Percentiles rank a stretch among this genome's conserved stretches.
These are phyloP conservation scores for Capsella rubella DNA, from an alignment of 441 rosid genomes.

Conservation along the genomic window DNA sequence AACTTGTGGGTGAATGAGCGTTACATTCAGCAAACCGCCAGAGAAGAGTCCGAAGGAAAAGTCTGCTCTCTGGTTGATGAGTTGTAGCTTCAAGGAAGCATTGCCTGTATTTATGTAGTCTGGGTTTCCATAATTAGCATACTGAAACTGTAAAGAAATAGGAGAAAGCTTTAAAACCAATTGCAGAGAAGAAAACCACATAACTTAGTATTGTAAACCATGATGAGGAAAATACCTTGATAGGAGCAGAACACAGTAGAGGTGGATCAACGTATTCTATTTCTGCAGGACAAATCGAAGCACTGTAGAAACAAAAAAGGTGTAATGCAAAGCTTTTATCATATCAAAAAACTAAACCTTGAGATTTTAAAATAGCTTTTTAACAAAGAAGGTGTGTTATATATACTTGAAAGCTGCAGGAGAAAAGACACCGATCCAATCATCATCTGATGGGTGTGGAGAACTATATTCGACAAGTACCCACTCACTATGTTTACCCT, in stretches of 20 bases:
- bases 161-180: background rate
- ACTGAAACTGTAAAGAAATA: conserved; percentile 63
- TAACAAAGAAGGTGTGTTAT: conserved; percentile 5
- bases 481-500: conserved; percentile 76
- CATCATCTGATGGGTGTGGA: conserved; percentile 67
- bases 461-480: conserved; percentile 58
- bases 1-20: conserved; percentile 26
- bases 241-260: too few relatives aligned
- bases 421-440: conserved; percentile 95
- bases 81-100: conserved; percentile 70
- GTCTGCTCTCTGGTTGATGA: conserved; percentile 87
- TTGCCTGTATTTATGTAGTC: conserved; percentile 59
- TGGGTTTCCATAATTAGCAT: conserved; percentile 71
- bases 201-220: background rate
- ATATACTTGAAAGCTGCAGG: conserved; percentile 81
- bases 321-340: background rate
- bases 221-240: background rate
- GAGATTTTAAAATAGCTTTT: too few relatives aligned
- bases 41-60: conserved; percentile 76
- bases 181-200: conserved; percentile 13
- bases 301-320: too few relatives aligned
- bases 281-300: too few relatives aligned
- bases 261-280: too few relatives aligned
- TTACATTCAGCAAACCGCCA: conserved; percentile 67
- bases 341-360: background rate